These are phyloP conservation scores for Centaurea solstitialis DNA, from an alignment of 129 eudicot genomes.

Conservation along the genomic window DNA sequence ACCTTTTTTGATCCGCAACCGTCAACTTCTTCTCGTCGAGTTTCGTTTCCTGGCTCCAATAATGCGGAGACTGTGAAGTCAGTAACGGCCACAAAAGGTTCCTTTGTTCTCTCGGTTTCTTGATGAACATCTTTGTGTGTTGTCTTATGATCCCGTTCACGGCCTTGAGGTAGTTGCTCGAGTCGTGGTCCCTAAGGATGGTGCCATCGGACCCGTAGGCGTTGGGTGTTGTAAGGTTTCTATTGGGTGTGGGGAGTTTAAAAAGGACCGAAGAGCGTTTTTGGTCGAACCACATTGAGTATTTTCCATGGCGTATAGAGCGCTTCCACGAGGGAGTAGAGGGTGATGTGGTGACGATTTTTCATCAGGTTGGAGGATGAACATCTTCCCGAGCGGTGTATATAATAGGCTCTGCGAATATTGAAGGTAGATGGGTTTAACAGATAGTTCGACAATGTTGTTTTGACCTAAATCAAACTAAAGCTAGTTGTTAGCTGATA, in stretches of 20 bases:
- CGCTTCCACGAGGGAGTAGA: conserved; percentile 75
- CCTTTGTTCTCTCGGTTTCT: conserved; percentile 42
- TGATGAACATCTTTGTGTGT: conserved; percentile 38
- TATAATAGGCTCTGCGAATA: conserved; percentile 74
- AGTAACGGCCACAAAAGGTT: conserved; percentile 67
- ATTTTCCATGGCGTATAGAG: conserved; percentile 52
- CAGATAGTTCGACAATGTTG: not conserved
- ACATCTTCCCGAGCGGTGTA: conserved; percentile 82
- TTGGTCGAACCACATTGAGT: conserved; percentile 37
- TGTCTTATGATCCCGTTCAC: conserved; percentile 67
- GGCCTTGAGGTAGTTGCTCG: conserved; percentile 87
- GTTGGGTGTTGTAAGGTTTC: conserved; percentile 70
- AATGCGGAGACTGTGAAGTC: conserved; percentile 68
- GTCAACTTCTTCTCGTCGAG: conserved; percentile 30
- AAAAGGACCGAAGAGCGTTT: conserved; percentile 56
- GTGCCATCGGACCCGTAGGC: conserved; percentile 96
- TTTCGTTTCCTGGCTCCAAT: conserved; percentile 60
- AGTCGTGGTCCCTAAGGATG: conserved; percentile 85
- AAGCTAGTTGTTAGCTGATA: not conserved
- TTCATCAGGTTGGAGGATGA: conserved; percentile 85
- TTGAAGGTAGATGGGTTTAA: not conserved
- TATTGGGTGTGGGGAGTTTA: conserved; percentile 85
- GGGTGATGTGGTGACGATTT: conserved; percentile 79
- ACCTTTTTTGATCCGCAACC: conserved; percentile 39
- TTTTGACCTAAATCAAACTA: not conserved